Base-by-base conservation (phyloP, 2,329 filamentous ascomycete genomes). In the Colletotrichum gloeosporioides region DNA sequence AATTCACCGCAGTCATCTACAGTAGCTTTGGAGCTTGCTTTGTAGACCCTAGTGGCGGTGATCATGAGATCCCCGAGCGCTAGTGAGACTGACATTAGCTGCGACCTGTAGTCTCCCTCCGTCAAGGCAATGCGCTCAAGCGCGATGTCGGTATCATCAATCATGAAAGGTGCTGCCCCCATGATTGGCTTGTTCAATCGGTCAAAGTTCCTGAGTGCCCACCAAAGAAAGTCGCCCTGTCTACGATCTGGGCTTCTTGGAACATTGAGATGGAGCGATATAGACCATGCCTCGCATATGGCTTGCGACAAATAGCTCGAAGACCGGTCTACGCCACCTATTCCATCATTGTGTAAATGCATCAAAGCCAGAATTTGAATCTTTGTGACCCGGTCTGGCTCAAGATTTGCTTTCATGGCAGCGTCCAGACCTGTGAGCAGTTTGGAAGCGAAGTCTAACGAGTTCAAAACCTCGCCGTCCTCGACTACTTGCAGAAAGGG, bases 281-380 rank as follows among this genome's bases (percentile, higher is more conserved):
- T 62, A 63, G 79, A 78, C 80, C 80, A 82, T 1, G 79, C 79
- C 12, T 80, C 78, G n/a, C 76, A 77, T 8, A 82, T 80, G 10
- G 80, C 80, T 29, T 80, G 80, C 3, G 79, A 77, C 0, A 82
- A 64, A 34, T 79, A 76, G 27, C 64, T 75, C 10, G 79, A 79
- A 3, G 80, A 79, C 8, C 79, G 77, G 31, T 82, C 80, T 12
- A 79, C 71, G 5, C 80, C 80, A 6, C 69, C 67, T 8, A 69
- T 55, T 0, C 80, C 80, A 39, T 82, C 79, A 55, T 81, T 81
- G 44, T 81, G 77, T 4, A 82, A 69, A 12, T 81, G 80, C 79
- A 82, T 79, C 15, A 82, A 34, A 2, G 80, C 79, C 6, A 82
- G 27, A 5, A 81, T 75, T 65, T 80, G 80, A 12, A 81, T 75